Percentiles rank a stretch among this genome's conserved stretches.
Conservation (phyloP, 2,329 filamentous ascomycete genomes). For the Gaeumannomyces tritici region DNA sequence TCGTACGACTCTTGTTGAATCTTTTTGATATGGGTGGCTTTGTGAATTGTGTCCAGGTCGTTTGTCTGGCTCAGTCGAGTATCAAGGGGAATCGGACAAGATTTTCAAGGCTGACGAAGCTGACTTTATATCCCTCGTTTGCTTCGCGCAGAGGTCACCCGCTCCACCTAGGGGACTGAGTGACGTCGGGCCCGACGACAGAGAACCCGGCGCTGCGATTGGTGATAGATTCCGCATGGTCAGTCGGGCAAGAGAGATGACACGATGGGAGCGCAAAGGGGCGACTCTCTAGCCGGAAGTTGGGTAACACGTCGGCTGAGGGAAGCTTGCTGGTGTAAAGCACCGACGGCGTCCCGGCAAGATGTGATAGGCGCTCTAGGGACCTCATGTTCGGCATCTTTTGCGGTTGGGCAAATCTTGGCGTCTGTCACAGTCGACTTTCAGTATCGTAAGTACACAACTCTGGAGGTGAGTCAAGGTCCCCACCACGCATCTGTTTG, state of each 20-base stretch:
- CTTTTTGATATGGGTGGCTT: too few species aligned
- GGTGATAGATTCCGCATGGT: not conserved
- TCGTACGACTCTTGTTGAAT: not conserved
- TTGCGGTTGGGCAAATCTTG: not conserved
- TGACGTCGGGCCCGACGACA: not conserved
- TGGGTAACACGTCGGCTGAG: not conserved
- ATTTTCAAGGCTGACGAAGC: not conserved
- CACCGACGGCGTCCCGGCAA: not conserved
- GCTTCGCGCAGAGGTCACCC: not conserved
- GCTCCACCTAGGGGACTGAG: not conserved
- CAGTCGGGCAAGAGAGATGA: not conserved
- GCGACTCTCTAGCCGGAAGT: not conserved
- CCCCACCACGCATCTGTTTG: not conserved
- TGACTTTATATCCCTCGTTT: not conserved
- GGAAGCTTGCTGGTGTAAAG: not conserved
- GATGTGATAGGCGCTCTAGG: not conserved
- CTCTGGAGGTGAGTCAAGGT: not conserved
- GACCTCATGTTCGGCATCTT: not conserved
- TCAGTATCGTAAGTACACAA: not conserved
- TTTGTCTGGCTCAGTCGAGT: too few species aligned
- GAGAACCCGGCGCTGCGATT: not conserved
- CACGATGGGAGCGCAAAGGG: not conserved
- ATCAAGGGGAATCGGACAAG: too few species aligned
- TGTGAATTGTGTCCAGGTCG: not conserved
- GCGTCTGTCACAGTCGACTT: conserved; percentile 1